These are phyloP conservation scores for Daldinia grandis DNA, from an alignment of 495 filamentous ascomycete species.

Conservation along the genomic window DNA sequence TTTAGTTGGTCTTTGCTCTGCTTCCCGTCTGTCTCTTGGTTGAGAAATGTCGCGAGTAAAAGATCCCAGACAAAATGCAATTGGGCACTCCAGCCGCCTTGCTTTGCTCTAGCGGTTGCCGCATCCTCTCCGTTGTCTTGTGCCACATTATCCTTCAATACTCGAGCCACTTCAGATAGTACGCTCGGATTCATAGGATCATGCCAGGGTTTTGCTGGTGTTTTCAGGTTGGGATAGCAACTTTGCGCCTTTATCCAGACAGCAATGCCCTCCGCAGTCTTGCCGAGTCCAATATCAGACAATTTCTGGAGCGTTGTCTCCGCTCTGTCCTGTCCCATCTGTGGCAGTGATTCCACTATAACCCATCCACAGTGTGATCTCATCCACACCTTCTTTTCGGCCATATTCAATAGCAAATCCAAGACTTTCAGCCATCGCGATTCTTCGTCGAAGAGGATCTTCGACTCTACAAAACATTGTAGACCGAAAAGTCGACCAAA, in stretches of 20 bases:
- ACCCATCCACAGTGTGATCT: slow-evolving; percentile 86
- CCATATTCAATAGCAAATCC: slow-evolving; percentile 64
- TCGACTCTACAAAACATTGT: slow-evolving; percentile 82
- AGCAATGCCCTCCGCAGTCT: slow-evolving; percentile 85
- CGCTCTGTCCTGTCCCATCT: slow-evolving; percentile 62
- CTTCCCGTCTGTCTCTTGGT: slow-evolving; percentile 40
- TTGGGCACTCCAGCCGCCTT: slow-evolving; percentile 77
- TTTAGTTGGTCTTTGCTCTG: slow-evolving; percentile 62
- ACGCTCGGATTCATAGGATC: slow-evolving; percentile 75
- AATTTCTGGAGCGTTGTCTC: slow-evolving; percentile 70
- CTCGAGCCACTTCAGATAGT: slow-evolving; percentile 68
- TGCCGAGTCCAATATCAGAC: slow-evolving; percentile 67
- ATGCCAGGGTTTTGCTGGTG: slow-evolving; percentile 78
- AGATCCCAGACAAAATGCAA: slow-evolving; percentile 89
- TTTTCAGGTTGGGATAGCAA: slow-evolving; percentile 67
- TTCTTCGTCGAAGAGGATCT: slow-evolving; percentile 68
- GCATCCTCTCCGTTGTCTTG: slow-evolving; percentile 60
- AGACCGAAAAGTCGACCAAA: slow-evolving; percentile 88
- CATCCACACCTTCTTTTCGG: slow-evolving; percentile 81
- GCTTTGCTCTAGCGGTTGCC: slow-evolving; percentile 51
- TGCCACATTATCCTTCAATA: slow-evolving; percentile 78
- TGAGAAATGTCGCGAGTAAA: slow-evolving; percentile 64
- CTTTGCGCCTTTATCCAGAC: slow-evolving; percentile 80
- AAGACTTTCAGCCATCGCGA: slow-evolving; percentile 70
- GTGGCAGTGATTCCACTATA: slow-evolving; percentile 59